Base-by-base conservation (phyloP, 192 early-diverging fungal species). In the Umbelopsis sp. region DNA sequence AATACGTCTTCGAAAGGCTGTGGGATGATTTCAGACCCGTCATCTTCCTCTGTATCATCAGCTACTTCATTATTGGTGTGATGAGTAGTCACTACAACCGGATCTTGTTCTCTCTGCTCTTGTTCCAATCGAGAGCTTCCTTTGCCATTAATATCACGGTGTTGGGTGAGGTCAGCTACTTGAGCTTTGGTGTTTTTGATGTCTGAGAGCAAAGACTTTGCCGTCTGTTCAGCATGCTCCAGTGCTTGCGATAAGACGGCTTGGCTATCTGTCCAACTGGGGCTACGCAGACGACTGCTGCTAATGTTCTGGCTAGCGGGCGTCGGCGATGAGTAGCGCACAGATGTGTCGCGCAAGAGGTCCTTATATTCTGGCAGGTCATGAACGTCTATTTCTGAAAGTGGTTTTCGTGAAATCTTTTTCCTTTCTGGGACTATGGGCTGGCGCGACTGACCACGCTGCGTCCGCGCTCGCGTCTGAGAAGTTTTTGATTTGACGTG, bases 311-410 rank as follows among this genome's bases (percentile, higher is more conserved):
- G 55, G 13, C 27, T 27, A 16, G 55, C 18, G 16, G 55, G 55
- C 0, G 55, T 61, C 12, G 55, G 55, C 2, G 55, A 61, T 5
- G 27, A 25, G 5, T 61, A 30, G 33, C 55, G 55, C 2, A 37
- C 37, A 41, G 37, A 41, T 16, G 27, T 30, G 16, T 61, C 55
- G 30, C 55, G 55, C 5, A 61, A 25, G 5, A 61, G 2, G 5
- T 61, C 27, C 33, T 25, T 4, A 25, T 61, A 61, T n/a, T 61
- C 55, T 2, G 55, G 55, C 11, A 61, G 55, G 25, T 61, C 55
- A n/a, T 61, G 55, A 25, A 61, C 55, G 16, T 61, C 55, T 7
- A 61, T 61, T 30, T 61, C 55, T 35, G 55, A 33, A 15, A 61
- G 55, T 16, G 55, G 55, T 35, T 18, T 61, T 61, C 55, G 55